phyloP scores from a whole-genome alignment of 371 early-diverging fungal genomes.

The Mucor plumbeus region DNA sequence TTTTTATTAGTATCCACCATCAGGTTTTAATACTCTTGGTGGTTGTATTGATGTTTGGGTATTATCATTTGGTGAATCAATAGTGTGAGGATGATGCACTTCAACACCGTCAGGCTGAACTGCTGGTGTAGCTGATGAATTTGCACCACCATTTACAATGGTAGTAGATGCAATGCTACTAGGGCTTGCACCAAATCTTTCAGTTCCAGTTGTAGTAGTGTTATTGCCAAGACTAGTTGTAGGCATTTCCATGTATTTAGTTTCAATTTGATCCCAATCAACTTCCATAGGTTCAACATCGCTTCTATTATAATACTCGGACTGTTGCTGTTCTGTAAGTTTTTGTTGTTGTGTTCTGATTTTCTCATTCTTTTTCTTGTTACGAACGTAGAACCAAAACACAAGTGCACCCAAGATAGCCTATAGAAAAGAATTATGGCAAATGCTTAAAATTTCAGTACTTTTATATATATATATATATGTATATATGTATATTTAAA shows the following conservation, averaged over 20 bases:
- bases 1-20: slow-evolving; percentile 1
- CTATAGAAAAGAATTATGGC: background rate
- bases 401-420: background rate
- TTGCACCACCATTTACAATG: background rate
- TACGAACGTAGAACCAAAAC: background rate
- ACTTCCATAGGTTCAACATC: slow-evolving; percentile 6
- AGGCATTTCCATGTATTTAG: slow-evolving; percentile 10
- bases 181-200: background rate
- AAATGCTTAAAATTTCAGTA: too few species aligned
- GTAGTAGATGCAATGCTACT: background rate
- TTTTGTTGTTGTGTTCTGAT: background rate
- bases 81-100: background rate
- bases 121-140: background rate
- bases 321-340: background rate
- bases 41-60: background rate
- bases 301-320: background rate
- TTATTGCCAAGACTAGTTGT: background rate
- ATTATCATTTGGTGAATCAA: background rate
- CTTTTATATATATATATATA: too few species aligned
- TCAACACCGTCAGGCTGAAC: background rate
- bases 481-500: too few species aligned
- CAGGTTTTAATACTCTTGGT: background rate
- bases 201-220: background rate
- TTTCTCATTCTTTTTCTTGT: background rate
- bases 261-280: slow-evolving; percentile 16